phyloP scores from a whole-genome alignment of 345 rosid species.

The Gossypium stocksii region DNA sequence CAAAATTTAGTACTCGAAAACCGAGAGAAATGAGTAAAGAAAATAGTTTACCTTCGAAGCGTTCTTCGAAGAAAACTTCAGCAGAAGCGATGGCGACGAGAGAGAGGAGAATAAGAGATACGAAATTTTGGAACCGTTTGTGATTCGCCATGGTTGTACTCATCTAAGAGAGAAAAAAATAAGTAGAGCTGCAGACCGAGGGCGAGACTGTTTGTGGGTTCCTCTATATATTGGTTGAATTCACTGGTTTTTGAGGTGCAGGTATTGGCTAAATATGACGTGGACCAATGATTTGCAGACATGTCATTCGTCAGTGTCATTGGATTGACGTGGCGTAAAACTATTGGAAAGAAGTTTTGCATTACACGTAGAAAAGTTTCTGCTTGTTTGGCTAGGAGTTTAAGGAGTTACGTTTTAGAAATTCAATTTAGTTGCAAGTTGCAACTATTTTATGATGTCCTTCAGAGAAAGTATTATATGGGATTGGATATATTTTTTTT shows the following conservation, averaged over 20 bases:
- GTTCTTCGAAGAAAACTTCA: constrained; percentile 82
- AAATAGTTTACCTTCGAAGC: constrained; percentile 61
- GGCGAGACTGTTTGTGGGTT: not conserved
- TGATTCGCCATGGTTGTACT: constrained; percentile 35
- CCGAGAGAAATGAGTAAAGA: not conserved
- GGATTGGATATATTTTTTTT: too few species aligned
- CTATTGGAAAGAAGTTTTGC: constrained; percentile 25
- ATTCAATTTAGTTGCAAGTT: not conserved
- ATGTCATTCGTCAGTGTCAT: constrained; percentile 33
- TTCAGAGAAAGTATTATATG: too few species aligned
- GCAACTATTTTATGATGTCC: not conserved
- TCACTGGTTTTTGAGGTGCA: not conserved
- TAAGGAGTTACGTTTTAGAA: not conserved
- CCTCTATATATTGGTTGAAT: constrained; percentile 18
- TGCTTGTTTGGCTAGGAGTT: not conserved
- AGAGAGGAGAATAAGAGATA: constrained; percentile 32
- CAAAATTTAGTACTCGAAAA: not conserved
- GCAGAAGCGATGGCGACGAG: constrained; percentile 55
- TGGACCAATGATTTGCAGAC: constrained; percentile 10
- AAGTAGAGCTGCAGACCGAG: not conserved
- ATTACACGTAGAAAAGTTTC: constrained; percentile 14
- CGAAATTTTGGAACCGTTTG: constrained; percentile 29
- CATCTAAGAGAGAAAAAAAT: not conserved
- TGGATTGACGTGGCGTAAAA: constrained; percentile 28
- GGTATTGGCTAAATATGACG: not conserved